Base-by-base conservation (phyloP, 225 moss, liverwort and hornwort species). In the Sphagnum contortum region DNA sequence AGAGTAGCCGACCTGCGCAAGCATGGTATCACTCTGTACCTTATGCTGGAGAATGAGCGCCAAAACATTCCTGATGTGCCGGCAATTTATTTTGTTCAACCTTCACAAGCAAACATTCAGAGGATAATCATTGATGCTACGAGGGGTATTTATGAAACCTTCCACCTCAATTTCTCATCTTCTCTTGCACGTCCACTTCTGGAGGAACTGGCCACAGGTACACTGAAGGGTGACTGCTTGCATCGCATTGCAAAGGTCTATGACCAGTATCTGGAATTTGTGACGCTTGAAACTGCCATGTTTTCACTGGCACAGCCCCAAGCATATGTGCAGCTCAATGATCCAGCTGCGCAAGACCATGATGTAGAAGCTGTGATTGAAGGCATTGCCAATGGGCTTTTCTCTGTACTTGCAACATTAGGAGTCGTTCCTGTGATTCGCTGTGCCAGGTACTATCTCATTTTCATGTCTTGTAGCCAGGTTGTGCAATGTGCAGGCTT, bases 61-160 rank as follows among this genome's bases (percentile, higher is more conserved):
- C 96, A 98, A 68, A 93, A 98, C 65, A 92, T 98, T 53, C 83
- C 96, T 6, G 96, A 93, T 50, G 90, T 98, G 7, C 96, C 93
- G 4, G 96, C 96, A 4, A 93, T 98, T 48, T 98, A 93, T 66
- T 98, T 93, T 51, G 77, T 92, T 14, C 88, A 91, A 73, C 83
- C 96, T 3, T 76, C 68, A 48, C 75, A 72, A 66, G 65, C 78
- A 12, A 98, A 93, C 76, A 87, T 98, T 55, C 88, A 93, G 71
- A 83, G 90, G 68, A 87, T 93, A 56, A 86, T 82, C 55, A 66
- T 91, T 45, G 93, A 98, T 73, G 89, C 91, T 3, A 72, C 89
- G 5, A 87, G 93, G 5, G 96, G 93, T 5, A 85, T 98, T 60
- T 98, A 98, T 67, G 89, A 93, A 73, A 77, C 73, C 48, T 86